Percentiles rank a stretch among this genome's conserved stretches.
phyloP scores from a whole-genome alignment of 805 yeast genomes.

The Hanseniaspora guilliermondii region DNA sequence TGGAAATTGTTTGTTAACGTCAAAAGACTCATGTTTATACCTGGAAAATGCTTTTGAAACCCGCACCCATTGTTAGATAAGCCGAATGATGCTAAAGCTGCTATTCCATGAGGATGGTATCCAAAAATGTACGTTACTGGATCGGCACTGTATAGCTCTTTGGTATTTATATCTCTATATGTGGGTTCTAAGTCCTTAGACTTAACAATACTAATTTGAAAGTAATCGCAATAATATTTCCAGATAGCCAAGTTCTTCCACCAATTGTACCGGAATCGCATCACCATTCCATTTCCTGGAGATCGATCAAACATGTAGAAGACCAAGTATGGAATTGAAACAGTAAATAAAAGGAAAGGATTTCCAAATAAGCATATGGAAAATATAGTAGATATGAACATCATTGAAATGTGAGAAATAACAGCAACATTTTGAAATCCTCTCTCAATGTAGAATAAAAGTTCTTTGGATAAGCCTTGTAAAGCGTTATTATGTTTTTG shows the following conservation, averaged over 20 bases:
- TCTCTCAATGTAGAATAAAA: slow-evolving; percentile 33
- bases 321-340: slow-evolving; percentile 60
- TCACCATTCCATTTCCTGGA: slow-evolving; percentile 61
- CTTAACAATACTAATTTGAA: slow-evolving; percentile 64
- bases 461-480: slow-evolving; percentile 25
- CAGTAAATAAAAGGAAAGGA: slow-evolving; percentile 34
- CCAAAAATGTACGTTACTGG: slow-evolving; percentile 57
- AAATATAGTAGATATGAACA: slow-evolving; percentile 44
- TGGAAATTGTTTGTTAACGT: slow-evolving; percentile 75
- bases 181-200: slow-evolving; percentile 65
- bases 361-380: slow-evolving; percentile 48
- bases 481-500: neutral
- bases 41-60: slow-evolving; percentile 62
- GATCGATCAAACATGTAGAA: slow-evolving; percentile 52
- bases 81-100: slow-evolving; percentile 76
- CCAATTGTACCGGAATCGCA: slow-evolving; percentile 42
- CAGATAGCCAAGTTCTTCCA: slow-evolving; percentile 49
- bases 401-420: slow-evolving; percentile 60
- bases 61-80: slow-evolving; percentile 72
- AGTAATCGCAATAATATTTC: slow-evolving; percentile 63
- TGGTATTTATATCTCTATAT: slow-evolving; percentile 30
- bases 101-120: slow-evolving; percentile 93
- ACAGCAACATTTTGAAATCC: slow-evolving; percentile 58
- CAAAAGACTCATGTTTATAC: slow-evolving; percentile 63
- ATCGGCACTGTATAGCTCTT: slow-evolving; percentile 44